Evolutionary conservation across 228 moss, liverwort and hornwort species (phyloP), one percentile per base, ranked within the genome.

Genomic region (Sphagnum fallax): DNA sequence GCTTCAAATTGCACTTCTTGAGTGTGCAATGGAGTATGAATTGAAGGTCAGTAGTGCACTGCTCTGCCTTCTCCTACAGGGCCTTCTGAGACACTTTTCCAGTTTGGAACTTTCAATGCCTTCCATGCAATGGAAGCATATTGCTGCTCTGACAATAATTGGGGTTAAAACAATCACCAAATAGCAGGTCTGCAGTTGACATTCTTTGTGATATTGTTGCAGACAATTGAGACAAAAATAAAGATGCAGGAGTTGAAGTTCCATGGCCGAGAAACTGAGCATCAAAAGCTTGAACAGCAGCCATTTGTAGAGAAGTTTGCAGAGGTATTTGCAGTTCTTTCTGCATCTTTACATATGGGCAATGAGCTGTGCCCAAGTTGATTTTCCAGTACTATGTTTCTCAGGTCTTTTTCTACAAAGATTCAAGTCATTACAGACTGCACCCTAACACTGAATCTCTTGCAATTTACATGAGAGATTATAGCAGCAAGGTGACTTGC

Each of bases 1-100:
- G 65, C 62, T 86, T 52, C 86, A 80, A 16, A 79, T 82, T 8
- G 86, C 82, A 6, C 69, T 86, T 4, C 65, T 86, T 69, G 86
- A 86, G 70, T 86, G 86, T 72, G 86, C 86, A 15, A 82, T 79
- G 62, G 80, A 86, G 71, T 86, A 76, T 62, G 86, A 86, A 77
- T 82, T 86, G 59, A 82, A 79, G 82, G 82, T 85, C 63, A 53
- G 69, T 47, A 1, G 65, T 18, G 6, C 60, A 65, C 15, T 14
- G 0, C 48, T 59, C 12, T 48, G 16, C 7, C 5, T 52, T 32
- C 32, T 32, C 32, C 32, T 32, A 32, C 32, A 32, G 32, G 32
- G 32, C 32, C 32, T 14, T 62, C 15, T 8, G 15, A 62, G 8
- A 16, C 47, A 8, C 32, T 47, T 10, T 14, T 7, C n/a, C 7